phyloP scores from a whole-genome alignment of 495 filamentous ascomycete species.

The Penicillium longicatenatum region DNA sequence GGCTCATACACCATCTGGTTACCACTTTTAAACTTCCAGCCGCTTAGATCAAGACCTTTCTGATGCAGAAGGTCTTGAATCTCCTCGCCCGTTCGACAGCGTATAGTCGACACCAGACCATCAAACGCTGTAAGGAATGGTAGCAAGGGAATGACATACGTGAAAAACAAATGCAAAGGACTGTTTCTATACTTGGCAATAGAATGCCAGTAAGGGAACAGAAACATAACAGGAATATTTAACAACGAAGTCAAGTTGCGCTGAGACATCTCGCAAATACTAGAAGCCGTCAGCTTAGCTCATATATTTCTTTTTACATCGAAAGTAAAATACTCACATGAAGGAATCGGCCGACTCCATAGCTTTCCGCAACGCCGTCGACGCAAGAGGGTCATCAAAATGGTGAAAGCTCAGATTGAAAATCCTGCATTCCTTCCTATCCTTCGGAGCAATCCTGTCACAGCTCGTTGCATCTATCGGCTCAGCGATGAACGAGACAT shows the following conservation, averaged over 20 bases:
- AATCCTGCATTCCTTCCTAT: constrained; percentile 54
- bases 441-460: constrained; percentile 1
- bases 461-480: constrained; percentile 64
- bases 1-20: not conserved
- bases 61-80: constrained; percentile 56
- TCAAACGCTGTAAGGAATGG: constrained; percentile 68
- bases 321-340: constrained; percentile 52
- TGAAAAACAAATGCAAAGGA: constrained; percentile 60
- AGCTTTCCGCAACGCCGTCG: constrained; percentile 59
- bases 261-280: constrained; percentile 72
- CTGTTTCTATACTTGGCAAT: constrained; percentile 61
- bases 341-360: constrained; percentile 65
- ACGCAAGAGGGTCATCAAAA: constrained; percentile 64
- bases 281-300: constrained; percentile 20
- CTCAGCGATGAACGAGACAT: constrained; percentile 56
- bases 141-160: constrained; percentile 63
- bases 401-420: constrained; percentile 80
- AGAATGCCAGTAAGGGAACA: constrained; percentile 56
- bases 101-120: constrained; percentile 62
- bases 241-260: not conserved
- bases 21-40: constrained; percentile 48
- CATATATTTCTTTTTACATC: no score
- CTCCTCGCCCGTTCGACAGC: constrained; percentile 66
- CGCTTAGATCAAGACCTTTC: constrained; percentile 44
- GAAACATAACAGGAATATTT: constrained; percentile 51